Conservation (phyloP, 192 early-diverging fungal species). For the Backusella parvicylindrica region DNA sequence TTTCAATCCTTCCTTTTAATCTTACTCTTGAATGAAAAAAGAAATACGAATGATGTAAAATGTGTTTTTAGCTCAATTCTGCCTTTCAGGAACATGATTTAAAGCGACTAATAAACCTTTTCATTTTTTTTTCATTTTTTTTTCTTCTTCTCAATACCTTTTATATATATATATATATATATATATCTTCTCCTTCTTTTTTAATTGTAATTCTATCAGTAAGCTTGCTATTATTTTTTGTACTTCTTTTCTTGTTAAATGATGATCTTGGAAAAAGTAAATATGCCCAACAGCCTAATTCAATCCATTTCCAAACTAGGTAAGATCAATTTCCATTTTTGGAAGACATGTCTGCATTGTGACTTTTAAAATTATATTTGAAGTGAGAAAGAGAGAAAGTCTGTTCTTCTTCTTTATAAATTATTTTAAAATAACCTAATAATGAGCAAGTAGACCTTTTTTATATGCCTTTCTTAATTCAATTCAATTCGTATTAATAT, state of each 20-base stretch:
- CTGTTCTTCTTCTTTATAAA: neutral
- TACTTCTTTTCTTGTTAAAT: neutral
- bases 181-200: neutral
- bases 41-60: neutral
- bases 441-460: neutral
- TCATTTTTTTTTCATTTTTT: neutral
- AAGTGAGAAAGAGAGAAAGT: neutral
- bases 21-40: neutral
- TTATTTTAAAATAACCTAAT: neutral
- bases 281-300: neutral
- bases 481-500: neutral
- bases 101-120: neutral
- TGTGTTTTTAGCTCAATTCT: neutral
- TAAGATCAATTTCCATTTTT: neutral
- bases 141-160: neutral
- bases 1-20: neutral
- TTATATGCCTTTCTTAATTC: neutral
- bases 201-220: neutral
- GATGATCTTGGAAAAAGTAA: neutral
- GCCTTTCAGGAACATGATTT: neutral
- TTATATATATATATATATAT: too few species aligned
- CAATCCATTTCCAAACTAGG: neutral
- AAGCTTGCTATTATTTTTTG: neutral
- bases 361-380: neutral
- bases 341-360: neutral